Conservation (phyloP, 805 yeast genomes). For the Candida coquimbonensis region DNA sequence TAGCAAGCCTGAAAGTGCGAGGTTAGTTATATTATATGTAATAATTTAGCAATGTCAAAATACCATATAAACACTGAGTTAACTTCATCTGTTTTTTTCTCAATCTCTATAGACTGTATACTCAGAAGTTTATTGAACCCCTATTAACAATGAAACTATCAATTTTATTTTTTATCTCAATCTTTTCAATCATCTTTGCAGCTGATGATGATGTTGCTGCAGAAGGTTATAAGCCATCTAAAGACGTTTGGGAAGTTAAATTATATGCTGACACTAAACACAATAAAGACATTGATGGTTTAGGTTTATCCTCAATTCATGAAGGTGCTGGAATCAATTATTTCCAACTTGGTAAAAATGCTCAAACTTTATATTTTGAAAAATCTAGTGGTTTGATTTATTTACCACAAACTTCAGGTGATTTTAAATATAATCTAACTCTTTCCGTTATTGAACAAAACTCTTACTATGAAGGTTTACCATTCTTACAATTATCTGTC, state of each 20-base stretch:
- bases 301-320: constrained; percentile 10
- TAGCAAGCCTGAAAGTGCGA: too few relatives aligned
- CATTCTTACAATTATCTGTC: constrained; percentile 11
- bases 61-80: too few relatives aligned
- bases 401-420: not conserved
- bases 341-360: constrained; percentile 10
- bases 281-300: not conserved
- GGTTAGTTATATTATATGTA: too few relatives aligned
- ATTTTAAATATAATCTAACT: constrained; percentile 5
- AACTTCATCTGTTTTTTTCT: too few relatives aligned
- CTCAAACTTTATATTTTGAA: constrained; percentile 6
- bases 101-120: too few relatives aligned
- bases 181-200: too few relatives aligned
- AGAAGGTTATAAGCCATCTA: too few relatives aligned
- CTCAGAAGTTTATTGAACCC: too few relatives aligned
- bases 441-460: constrained; percentile 1
- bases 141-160: too few relatives aligned
- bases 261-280: not conserved
- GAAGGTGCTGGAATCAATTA: constrained; percentile 20
- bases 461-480: constrained; percentile 5
- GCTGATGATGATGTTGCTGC: too few relatives aligned
- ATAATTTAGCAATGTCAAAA: too few relatives aligned
- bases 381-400: constrained; percentile 5
- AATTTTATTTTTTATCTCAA: too few relatives aligned
- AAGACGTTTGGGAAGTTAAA: not conserved